Evolutionary conservation across 164 flowering plant genomes (phyloP), one percentile per base, ranked within the genome.

Genomic region (Dillenia turbinata): DNA sequence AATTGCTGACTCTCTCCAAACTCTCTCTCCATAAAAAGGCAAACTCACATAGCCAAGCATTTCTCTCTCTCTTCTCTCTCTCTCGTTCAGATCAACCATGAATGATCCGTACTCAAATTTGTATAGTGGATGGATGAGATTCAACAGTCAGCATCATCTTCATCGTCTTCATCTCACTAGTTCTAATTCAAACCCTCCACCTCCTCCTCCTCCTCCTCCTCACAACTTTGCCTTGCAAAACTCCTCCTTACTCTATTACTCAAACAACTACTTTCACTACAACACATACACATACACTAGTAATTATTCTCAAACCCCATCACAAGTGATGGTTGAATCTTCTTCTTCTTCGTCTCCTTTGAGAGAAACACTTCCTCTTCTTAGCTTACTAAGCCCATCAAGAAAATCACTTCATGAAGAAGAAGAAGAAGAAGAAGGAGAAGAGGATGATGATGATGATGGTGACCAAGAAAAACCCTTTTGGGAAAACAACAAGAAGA

Each of bases 281-380:
- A 55, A 13, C 46, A 19, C 17, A 57, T 54, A 14, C 44, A 50
- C 17, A 63, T 49, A 33, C 2, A 46, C 48, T 24, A n/a, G 9
- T 44, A 2, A 47, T 49, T 55, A 54, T 15, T 16, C 56, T 19
- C 73, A 62, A 55, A 26, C 64, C 54, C 68, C 78, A 24, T 83
- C 87, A 24, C 55, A 33, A 33, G 6, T 33, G 7, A 33, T 33
- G 6, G 40, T 6, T 33, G 40, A 33, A 33, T 5, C 40, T 33
- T 33, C 40, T 33, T 33, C 40, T 33, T 33, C 81, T 9, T 80
- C 87, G 2, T 81, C 87, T 69, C 88, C 88, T 46, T 63, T 79
- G 9, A 75, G 69, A 67, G 81, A 81, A 74, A 79, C 85, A 51
- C 75, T 81, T 5, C 85, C 88, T 15, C 79, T 83, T 9, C 64